Percentiles rank a stretch among this genome's conserved stretches.
These are phyloP conservation scores for Cladophialophora carrionii DNA, from an alignment of 2,329 filamentous ascomycete genomes.

Conservation along the genomic window DNA sequence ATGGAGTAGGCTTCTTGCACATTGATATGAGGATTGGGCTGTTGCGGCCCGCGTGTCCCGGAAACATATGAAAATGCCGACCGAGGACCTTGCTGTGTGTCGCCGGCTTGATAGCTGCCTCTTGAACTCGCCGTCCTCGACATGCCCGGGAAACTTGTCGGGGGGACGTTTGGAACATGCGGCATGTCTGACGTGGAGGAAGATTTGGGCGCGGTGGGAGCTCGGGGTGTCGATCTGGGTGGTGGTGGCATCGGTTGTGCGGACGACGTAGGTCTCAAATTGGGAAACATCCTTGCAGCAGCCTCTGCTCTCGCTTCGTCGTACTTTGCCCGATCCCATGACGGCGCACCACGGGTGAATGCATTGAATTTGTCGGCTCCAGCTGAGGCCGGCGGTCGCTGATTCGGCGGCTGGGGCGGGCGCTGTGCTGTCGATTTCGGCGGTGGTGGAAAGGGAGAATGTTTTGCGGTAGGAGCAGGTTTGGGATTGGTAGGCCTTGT, in stretches of 20 bases:
- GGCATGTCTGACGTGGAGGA: constrained; percentile 39
- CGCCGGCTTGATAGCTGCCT: constrained; percentile 63
- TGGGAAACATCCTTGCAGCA: constrained; percentile 35
- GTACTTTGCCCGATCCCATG: constrained; percentile 36
- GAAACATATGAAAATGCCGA: constrained; percentile 53
- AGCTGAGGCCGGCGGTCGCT: constrained; percentile 29
- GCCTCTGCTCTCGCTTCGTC: constrained; percentile 36
- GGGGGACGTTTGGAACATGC: constrained; percentile 39
- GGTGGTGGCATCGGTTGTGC: constrained; percentile 32
- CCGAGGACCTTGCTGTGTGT: constrained; percentile 59
- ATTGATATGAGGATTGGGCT: constrained; percentile 24
- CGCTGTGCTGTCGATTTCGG: constrained; percentile 25
- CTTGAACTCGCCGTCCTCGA: constrained; percentile 51
- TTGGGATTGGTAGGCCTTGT: constrained; percentile 26
- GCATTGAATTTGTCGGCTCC: constrained; percentile 37
- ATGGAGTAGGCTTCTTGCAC: constrained; percentile 26
- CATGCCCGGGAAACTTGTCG: constrained; percentile 42
- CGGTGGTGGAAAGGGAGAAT: constrained; percentile 32
- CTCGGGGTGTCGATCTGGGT: constrained; percentile 21
- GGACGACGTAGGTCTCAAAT: constrained; percentile 29
- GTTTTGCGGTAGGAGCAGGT: constrained; percentile 19
- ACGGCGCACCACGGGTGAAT: constrained; percentile 34
- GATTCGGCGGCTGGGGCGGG: constrained; percentile 22
- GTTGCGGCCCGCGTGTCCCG: constrained; percentile 23
- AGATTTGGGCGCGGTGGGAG: constrained; percentile 36